Evolutionary conservation across 2,329 filamentous ascomycete species (phyloP).

Genomic region (Clonostachys byssicola): DNA sequence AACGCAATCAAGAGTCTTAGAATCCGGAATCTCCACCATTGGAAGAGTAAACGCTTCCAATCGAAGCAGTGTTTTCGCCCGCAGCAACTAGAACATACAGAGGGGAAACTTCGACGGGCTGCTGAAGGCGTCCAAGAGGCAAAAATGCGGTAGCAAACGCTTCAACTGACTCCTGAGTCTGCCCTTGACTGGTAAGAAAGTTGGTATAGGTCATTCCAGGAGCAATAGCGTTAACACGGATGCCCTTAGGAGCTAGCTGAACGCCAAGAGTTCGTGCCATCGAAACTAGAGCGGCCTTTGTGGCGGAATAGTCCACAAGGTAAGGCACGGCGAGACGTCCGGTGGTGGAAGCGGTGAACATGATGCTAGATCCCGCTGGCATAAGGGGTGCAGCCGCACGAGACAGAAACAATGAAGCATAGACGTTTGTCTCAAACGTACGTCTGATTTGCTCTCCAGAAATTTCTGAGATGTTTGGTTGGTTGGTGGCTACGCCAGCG

Average conservation of each 20-base stretch:
- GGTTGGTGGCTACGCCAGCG: slow-evolving; percentile 30
- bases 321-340: not conserved
- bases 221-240: not conserved
- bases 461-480: not conserved
- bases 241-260: not conserved
- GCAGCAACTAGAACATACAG: not conserved
- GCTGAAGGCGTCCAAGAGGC: not conserved
- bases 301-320: not conserved
- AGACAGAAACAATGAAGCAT: not conserved
- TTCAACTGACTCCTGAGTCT: not conserved
- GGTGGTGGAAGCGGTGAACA: not conserved
- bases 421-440: not conserved
- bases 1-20: too few species aligned
- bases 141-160: not conserved
- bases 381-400: not conserved
- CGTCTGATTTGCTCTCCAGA: not conserved
- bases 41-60: too few species aligned
- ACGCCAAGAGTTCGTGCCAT: not conserved
- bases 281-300: not conserved
- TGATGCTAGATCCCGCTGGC: not conserved
- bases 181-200: not conserved
- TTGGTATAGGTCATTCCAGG: not conserved
- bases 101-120: not conserved
- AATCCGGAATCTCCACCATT: too few species aligned
- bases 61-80: too few species aligned